Evolutionary conservation across 768 basidiomycete genomes (phyloP).

Genomic region (Boletus vermiculosoides): DNA sequence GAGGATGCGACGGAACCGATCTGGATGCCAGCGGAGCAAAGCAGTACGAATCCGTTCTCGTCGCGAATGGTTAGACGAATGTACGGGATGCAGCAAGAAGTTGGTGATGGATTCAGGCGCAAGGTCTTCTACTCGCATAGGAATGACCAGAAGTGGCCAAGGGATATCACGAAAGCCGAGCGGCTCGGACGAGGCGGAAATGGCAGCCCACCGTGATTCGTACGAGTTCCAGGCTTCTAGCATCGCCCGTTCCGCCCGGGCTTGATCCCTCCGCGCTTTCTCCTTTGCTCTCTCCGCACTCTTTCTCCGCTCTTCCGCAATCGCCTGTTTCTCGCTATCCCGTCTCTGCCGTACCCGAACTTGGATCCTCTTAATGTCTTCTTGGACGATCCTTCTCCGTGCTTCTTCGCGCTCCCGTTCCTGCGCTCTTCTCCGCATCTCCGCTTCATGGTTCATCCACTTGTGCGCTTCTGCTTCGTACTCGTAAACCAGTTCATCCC

Average conservation of each 20-base stretch:
- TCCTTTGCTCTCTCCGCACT: conserved; percentile 36
- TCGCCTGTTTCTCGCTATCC: conserved; percentile 46
- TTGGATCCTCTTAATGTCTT: conserved; percentile 56
- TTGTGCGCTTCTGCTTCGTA: conserved; percentile 51
- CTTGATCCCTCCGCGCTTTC: conserved; percentile 44
- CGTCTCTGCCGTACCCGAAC: conserved; percentile 48
- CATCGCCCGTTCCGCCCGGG: conserved; percentile 43
- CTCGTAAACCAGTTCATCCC: conserved; percentile 53
- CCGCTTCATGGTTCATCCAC: conserved; percentile 53
- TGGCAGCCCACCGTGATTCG: conserved; percentile 61
- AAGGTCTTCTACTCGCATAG: conserved; percentile 49
- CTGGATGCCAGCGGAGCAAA: conserved; percentile 79
- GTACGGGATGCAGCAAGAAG: conserved; percentile 65
- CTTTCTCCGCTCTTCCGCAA: conserved; percentile 48
- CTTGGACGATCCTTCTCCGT: conserved; percentile 47
- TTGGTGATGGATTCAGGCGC: conserved; percentile 49
- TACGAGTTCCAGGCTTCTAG: conserved; percentile 61
- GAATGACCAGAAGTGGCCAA: conserved; percentile 58
- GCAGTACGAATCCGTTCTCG: conserved; percentile 68
- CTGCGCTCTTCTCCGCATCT: conserved; percentile 41
- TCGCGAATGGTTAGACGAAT: conserved; percentile 55
- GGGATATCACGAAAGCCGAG: conserved; percentile 65
- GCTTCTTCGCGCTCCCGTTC: conserved; percentile 46
- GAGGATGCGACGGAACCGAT: conserved; percentile 63
- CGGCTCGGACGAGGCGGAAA: conserved; percentile 44